phyloP scores from a whole-genome alignment of 352 stramenopile genomes.

The Globisporangium canariense region DNA sequence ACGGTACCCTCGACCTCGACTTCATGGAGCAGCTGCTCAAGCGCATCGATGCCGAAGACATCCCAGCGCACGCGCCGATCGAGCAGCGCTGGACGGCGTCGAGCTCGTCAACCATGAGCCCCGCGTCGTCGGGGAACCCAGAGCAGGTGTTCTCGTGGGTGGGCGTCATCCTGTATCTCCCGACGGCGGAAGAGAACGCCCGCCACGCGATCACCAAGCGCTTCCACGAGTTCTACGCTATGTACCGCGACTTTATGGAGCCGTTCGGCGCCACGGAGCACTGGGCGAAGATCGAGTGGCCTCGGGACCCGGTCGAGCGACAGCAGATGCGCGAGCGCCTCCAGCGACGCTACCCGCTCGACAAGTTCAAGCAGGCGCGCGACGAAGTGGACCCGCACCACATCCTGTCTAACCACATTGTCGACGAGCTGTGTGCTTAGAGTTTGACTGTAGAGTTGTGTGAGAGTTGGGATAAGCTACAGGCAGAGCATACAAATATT shows the following conservation, averaged over 20 bases:
- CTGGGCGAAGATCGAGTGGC: conserved; percentile 97
- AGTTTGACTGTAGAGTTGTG: neutral
- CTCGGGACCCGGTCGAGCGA: conserved; percentile 41
- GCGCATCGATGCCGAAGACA: conserved; percentile 89
- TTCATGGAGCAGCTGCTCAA: conserved; percentile 93
- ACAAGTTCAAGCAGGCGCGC: conserved; percentile 88
- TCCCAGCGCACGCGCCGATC: conserved; percentile 95
- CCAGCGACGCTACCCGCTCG: conserved; percentile 79
- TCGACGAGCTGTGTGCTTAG: conserved; percentile 75
- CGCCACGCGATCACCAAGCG: conserved; percentile 82
- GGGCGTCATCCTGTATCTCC: conserved; percentile 97
- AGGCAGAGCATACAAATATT: neutral
- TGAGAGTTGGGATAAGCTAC: neutral
- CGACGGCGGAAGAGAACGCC: conserved; percentile 55
- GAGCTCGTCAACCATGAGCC: conserved; percentile 91
- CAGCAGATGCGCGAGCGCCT: conserved; percentile 64
- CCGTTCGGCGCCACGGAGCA: conserved; percentile 90
- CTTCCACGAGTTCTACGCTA: conserved; percentile 93
- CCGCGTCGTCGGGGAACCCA: conserved; percentile 74
- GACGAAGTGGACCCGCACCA: conserved; percentile 91
- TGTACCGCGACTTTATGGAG: conserved; percentile 87
- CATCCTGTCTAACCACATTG: conserved; percentile 89
- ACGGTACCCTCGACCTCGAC: conserved; percentile 82
- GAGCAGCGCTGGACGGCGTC: conserved; percentile 96
- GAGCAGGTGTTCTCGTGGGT: conserved; percentile 93